These are phyloP conservation scores for Aspergillus haitiensis DNA, from an alignment of 495 filamentous ascomycete genomes.

Conservation along the genomic window DNA sequence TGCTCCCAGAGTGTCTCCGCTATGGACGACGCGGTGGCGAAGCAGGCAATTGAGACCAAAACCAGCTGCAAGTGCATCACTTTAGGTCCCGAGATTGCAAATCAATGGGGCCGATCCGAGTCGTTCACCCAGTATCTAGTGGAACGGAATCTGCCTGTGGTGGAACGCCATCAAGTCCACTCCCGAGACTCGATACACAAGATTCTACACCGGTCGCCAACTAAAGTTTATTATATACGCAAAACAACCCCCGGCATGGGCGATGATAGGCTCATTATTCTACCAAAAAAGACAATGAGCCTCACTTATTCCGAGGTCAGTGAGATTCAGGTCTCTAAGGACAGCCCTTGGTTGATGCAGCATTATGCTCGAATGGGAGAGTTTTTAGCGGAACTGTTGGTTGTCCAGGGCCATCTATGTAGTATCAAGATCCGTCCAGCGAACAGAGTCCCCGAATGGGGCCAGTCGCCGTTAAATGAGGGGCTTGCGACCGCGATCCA, in stretches of 20 bases:
- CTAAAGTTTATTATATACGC: conserved; percentile 62
- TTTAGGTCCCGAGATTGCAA: conserved; percentile 48
- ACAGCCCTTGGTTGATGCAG: conserved; percentile 66
- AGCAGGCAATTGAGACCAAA: conserved; percentile 57
- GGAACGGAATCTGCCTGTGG: conserved; percentile 53
- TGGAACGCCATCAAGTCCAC: conserved; percentile 59
- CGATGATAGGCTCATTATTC: conserved; percentile 46
- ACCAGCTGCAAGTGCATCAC: conserved; percentile 63
- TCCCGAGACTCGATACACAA: conserved; percentile 55
- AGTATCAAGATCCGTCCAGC: conserved; percentile 63
- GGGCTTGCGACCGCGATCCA: conserved; percentile 58
- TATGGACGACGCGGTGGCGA: conserved; percentile 63
- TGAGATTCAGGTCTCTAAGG: conserved; percentile 53
- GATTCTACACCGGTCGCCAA: conserved; percentile 53
- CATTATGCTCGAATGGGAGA: conserved; percentile 63
- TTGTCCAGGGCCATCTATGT: conserved; percentile 59
- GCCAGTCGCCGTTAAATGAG: conserved; percentile 52
- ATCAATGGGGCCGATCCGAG: conserved; percentile 56
- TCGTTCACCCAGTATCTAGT: conserved; percentile 57
- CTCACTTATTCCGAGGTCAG: conserved; percentile 57
- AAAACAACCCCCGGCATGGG: conserved; percentile 53
- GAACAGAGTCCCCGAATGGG: conserved; percentile 47
- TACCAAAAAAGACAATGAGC: conserved; percentile 54
- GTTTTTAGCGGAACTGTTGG: conserved; percentile 68
- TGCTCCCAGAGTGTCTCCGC: conserved; percentile 62